Conservation (phyloP, 306 rosid genomes). For the Rosa multiflora region DNA sequence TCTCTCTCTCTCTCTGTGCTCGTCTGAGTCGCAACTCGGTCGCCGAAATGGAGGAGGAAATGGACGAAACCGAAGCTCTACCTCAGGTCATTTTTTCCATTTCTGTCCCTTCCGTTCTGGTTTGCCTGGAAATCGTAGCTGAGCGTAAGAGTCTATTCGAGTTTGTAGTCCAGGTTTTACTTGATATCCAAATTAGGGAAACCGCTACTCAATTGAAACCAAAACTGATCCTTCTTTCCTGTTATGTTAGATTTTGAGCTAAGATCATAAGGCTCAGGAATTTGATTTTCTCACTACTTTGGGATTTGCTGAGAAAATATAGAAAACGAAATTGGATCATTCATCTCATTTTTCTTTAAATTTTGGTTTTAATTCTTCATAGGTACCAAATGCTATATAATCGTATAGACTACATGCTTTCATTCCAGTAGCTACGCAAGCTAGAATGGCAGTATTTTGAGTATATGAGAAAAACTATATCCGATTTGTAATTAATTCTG, state of each 20-base stretch:
- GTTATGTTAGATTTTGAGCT: conserved; percentile 2
- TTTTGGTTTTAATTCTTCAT: background rate
- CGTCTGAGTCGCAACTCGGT: background rate
- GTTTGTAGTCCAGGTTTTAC: background rate
- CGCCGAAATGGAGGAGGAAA: conserved; percentile 80
- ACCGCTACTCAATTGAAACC: background rate
- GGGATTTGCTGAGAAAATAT: conserved; percentile 1
- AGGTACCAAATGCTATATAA: background rate
- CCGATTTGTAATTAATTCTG: background rate
- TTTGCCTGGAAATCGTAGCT: background rate
- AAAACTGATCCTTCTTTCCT: background rate
- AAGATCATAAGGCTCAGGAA: background rate
- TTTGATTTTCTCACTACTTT: conserved; percentile 3
- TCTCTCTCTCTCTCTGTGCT: background rate
- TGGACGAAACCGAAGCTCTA: conserved; percentile 75
- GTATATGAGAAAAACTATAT: background rate
- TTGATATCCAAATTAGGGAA: background rate
- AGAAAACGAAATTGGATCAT: background rate
- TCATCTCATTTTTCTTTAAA: background rate
- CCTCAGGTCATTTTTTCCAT: conserved; percentile 60
- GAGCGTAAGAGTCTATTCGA: background rate
- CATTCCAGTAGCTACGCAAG: background rate
- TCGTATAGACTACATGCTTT: background rate
- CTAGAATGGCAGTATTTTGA: background rate
- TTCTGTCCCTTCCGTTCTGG: background rate